These are phyloP conservation scores for Akebia trifoliata DNA, from an alignment of 164 flowering plant genomes.

Conservation along the genomic window DNA sequence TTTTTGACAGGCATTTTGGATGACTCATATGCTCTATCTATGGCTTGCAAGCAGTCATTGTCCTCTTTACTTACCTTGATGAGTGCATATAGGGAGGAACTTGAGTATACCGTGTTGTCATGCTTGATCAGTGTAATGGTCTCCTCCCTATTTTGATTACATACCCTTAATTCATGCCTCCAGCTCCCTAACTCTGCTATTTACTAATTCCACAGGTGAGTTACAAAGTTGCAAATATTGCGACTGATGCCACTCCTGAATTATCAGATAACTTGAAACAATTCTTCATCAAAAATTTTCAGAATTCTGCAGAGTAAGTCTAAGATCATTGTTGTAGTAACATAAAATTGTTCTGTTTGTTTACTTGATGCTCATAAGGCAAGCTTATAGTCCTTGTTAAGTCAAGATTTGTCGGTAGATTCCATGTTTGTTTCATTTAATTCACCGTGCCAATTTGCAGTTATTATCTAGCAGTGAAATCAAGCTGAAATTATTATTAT, in stretches of 20 bases:
- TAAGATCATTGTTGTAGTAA: background rate
- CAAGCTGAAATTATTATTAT: too few species aligned
- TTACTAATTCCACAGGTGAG: conserved; percentile 48
- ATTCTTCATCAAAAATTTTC: conserved; percentile 64
- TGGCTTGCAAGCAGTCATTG: conserved; percentile 66
- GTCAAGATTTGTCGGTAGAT: too few species aligned
- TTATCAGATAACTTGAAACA: conserved; percentile 41
- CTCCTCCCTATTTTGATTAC: conserved; percentile 1
- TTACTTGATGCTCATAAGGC: background rate
- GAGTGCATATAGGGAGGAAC: conserved; percentile 74
- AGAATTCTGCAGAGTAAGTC: conserved; percentile 74
- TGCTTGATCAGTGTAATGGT: conserved; percentile 64
- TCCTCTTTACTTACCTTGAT: conserved; percentile 78
- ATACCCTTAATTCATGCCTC: background rate
- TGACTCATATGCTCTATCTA: conserved; percentile 78
- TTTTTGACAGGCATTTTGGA: conserved; percentile 75
- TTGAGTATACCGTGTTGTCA: conserved; percentile 81
- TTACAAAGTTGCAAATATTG: conserved; percentile 54
- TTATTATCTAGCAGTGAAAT: too few species aligned
- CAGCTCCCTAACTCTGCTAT: conserved; percentile 6
- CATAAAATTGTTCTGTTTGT: background rate
- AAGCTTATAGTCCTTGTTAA: too few species aligned
- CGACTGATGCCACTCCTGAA: conserved; percentile 74
- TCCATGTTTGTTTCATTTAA: too few species aligned
- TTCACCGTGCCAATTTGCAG: too few species aligned